Evolutionary conservation across 805 yeast genomes (phyloP).

Genomic region (Hanseniaspora meyeri): DNA sequence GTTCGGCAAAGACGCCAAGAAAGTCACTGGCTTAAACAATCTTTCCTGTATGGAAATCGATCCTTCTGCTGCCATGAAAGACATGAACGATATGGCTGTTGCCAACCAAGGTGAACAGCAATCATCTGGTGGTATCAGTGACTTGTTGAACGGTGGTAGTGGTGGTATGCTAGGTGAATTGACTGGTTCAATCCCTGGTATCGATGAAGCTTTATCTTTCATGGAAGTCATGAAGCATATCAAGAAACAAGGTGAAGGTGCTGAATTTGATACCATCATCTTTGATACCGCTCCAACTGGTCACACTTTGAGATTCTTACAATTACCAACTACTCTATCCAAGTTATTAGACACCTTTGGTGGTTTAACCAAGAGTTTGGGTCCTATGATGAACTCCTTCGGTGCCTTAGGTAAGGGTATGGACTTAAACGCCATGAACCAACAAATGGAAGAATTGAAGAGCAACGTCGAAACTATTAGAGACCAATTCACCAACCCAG

Average conservation of each 20-base stretch:
- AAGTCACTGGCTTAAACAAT: constrained; percentile 78
- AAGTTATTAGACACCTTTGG: constrained; percentile 77
- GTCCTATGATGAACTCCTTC: constrained; percentile 73
- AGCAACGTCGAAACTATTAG: constrained; percentile 76
- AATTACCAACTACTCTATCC: constrained; percentile 84
- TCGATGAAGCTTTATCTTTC: constrained; percentile 93
- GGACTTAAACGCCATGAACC: constrained; percentile 50
- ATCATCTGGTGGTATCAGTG: constrained; percentile 33
- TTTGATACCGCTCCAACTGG: constrained; percentile 99
- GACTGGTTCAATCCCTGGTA: constrained; percentile 93
- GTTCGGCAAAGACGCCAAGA: constrained; percentile 91
- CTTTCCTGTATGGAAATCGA: constrained; percentile 97
- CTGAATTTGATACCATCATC: constrained; percentile 70
- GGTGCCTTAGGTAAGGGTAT: constrained; percentile 69
- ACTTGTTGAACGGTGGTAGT: constrained; percentile 20
- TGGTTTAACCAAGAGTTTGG: constrained; percentile 73
- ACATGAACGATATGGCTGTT: constrained; percentile 48
- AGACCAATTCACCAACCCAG: constrained; percentile 91
- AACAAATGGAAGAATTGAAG: constrained; percentile 68
- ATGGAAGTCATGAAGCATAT: constrained; percentile 97
- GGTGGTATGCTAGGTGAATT: constrained; percentile 51
- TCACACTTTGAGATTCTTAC: constrained; percentile 88
- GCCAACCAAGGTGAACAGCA: constrained; percentile 29
- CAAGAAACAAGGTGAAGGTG: constrained; percentile 46
- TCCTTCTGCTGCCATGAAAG: constrained; percentile 86